Percentiles rank a stretch among this genome's conserved stretches.
These are phyloP conservation scores for Oryza nivara DNA, from an alignment of 176 grass and related monocot species.

Conservation along the genomic window DNA sequence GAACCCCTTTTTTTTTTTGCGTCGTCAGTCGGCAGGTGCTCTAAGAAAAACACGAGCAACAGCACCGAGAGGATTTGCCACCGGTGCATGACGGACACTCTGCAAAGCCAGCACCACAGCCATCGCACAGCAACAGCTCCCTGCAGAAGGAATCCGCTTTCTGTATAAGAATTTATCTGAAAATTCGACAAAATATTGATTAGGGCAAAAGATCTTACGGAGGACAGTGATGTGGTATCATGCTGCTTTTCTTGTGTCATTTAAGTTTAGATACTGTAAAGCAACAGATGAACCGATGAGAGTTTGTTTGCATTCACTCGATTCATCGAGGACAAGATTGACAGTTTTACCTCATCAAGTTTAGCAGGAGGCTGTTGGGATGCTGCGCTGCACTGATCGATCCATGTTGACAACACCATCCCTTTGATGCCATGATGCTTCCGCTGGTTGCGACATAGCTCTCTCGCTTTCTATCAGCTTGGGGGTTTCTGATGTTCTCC, in stretches of 20 bases:
- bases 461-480: conserved; percentile 15
- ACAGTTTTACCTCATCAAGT: conserved; percentile 29
- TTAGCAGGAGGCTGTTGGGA: conserved; percentile 36
- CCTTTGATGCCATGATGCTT: conserved; percentile 34
- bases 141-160: conserved; percentile 1
- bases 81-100: not conserved
- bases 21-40: conserved; percentile 42
- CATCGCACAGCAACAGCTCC: not conserved
- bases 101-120: not conserved
- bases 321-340: not conserved
- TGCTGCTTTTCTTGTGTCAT: not conserved
- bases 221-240: not conserved
- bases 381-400: not conserved
- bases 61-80: not conserved
- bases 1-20: not conserved
- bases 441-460: not conserved
- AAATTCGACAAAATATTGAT: not conserved
- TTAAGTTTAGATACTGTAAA: not conserved
- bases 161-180: not conserved
- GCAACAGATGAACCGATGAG: not conserved
- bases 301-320: not conserved
- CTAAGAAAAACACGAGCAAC: conserved; percentile 55
- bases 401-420: conserved; percentile 19
- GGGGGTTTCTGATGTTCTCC: conserved; percentile 36
- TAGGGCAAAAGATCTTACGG: conserved; percentile 31